Conservation (phyloP, 169 alveolate genomes). For the Cryptosporidium bovis region DNA sequence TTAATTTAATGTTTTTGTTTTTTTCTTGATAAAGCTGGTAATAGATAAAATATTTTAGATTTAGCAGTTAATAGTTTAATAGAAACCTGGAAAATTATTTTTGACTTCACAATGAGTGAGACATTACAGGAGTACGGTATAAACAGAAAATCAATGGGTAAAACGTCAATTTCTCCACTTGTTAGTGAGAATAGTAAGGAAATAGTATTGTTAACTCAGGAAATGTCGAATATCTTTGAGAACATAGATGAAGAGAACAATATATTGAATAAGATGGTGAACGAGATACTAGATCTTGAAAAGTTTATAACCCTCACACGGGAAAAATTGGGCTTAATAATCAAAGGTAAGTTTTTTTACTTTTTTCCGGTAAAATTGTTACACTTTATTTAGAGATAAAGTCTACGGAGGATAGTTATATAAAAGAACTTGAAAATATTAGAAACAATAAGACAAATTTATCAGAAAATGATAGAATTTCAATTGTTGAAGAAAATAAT, state of each 20-base stretch:
- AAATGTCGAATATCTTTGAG: slow-evolving; percentile 42
- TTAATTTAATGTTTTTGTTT: no score
- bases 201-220: slow-evolving; percentile 30
- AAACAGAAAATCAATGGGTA: background rate
- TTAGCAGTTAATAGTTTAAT: no score
- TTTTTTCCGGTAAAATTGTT: background rate
- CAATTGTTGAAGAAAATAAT: slow-evolving; percentile 9
- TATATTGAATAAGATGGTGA: background rate
- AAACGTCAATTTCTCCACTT: slow-evolving; percentile 35
- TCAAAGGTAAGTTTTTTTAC: slow-evolving; percentile 17
- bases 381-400: slow-evolving; percentile 19
- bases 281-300: slow-evolving; percentile 25
- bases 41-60: no score
- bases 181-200: slow-evolving; percentile 43
- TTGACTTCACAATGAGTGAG: slow-evolving; percentile 8
- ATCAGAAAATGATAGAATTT: background rate
- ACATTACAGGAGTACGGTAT: background rate
- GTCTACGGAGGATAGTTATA: slow-evolving; percentile 13
- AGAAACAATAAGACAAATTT: background rate
- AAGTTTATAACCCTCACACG: slow-evolving; percentile 14
- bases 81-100: no score
- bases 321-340: background rate
- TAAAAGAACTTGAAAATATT: slow-evolving; percentile 33
- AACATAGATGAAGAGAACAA: background rate
- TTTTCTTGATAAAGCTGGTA: no score